These are phyloP conservation scores for Erigeron canadensis DNA, from an alignment of 129 eudicot species.

Conservation along the genomic window DNA sequence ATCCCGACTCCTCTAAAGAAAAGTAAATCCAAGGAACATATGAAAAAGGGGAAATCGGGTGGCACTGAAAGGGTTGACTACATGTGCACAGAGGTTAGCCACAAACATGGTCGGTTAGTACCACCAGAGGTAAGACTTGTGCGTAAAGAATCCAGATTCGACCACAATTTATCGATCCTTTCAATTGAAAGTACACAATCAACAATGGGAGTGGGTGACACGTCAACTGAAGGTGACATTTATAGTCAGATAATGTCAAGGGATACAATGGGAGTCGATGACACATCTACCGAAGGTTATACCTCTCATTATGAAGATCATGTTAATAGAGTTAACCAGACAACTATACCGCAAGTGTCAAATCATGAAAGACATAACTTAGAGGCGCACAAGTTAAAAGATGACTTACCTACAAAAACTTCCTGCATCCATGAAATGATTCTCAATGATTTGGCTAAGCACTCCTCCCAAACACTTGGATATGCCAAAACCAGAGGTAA, in stretches of 20 bases:
- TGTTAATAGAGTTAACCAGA: constrained; percentile 4
- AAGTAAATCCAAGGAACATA: constrained; percentile 10
- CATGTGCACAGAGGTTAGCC: not conserved
- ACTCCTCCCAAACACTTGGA: constrained; percentile 3
- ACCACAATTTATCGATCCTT: constrained; percentile 7
- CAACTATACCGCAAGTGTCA: constrained; percentile 20
- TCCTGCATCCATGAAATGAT: not conserved
- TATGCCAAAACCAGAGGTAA: constrained; percentile 22
- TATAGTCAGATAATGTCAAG: constrained; percentile 23
- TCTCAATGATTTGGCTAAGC: constrained; percentile 15
- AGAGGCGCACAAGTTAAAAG: constrained; percentile 15
- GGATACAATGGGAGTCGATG: not conserved
- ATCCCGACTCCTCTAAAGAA: constrained; percentile 27
- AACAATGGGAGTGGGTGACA: constrained; percentile 19
- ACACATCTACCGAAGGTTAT: not conserved
- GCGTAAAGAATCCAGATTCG: constrained; percentile 20
- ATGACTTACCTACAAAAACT: constrained; percentile 15
- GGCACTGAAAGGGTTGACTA: not conserved
- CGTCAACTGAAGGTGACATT: constrained; percentile 26
- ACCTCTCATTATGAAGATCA: constrained; percentile 18
- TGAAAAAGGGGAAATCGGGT: not conserved
- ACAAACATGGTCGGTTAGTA: not conserved
- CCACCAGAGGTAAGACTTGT: constrained; percentile 3
- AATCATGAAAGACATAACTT: constrained; percentile 6
- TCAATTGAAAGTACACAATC: constrained; percentile 17